Evolutionary conservation across 2,329 filamentous ascomycete species (phyloP), one percentile per base, ranked within the genome.

Genomic region (Colletotrichum falcatum): DNA sequence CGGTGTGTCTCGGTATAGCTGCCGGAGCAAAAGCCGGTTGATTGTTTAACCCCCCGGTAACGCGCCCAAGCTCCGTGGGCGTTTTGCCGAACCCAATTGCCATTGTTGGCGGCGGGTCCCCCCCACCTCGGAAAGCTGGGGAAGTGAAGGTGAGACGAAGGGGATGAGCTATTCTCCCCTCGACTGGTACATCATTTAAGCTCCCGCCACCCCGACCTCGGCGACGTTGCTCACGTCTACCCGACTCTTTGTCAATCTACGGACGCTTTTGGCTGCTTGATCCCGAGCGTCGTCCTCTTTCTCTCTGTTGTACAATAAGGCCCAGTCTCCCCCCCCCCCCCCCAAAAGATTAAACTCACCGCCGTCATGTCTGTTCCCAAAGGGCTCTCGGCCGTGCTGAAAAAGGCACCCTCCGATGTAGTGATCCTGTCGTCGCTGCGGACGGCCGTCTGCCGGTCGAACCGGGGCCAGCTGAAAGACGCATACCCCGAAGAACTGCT

Each of bases 401-500:
- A 90, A 77, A 97, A 96, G 81, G 84, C 90, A 30, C 92, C 94
- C 49, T 88, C 90, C 74, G 95, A 98, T 83, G 88, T 94, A 51
- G 94, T 98, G 76, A 92, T 98, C 79, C 90, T 97, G 76, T 97
- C 94, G 26, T 90, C 94, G n/a, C 88, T 97, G 49, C 93, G 95
- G 75, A 98, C 95, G 9, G 93, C 95, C 49, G 88, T 98, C 74
- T 95, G 92, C 71, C 90, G 94, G 73, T 90, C 94, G 49, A 92
- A 94, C 84, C 94, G 94, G 78, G 95, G 95, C 77, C 88, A 89
- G 23, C 90, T 98, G 77, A 93, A 94, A 81, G 93, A 97, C 79
- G 91, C 95, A 59, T 95, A 95, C 83, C 94, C 96, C 20, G 95
- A 98, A 81, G 93, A 97, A 81, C 87, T 98, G 65, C 92, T 97